These are phyloP conservation scores for Polyplosphaeria fusca DNA, from an alignment of 495 filamentous ascomycete genomes.

Conservation along the genomic window DNA sequence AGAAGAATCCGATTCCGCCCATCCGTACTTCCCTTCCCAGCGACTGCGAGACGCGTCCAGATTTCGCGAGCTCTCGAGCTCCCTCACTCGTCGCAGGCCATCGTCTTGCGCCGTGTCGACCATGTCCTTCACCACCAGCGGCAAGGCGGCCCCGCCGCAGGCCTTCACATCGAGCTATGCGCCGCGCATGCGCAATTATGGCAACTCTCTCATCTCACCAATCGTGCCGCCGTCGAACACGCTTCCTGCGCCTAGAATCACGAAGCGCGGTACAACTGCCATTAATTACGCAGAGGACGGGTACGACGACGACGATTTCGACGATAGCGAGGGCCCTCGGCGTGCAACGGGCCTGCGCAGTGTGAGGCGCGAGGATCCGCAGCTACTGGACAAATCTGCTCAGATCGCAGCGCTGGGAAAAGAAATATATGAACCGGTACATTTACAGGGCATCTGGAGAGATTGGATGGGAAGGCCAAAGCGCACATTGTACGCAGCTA, in stretches of 20 bases:
- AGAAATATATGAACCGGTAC: slow-evolving; percentile 73
- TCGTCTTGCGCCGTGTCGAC: slow-evolving; percentile 12
- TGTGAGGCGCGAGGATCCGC: slow-evolving; percentile 71
- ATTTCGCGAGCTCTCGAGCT: slow-evolving; percentile 10
- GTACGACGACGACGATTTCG: slow-evolving; percentile 90
- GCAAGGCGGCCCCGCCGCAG: slow-evolving; percentile 58
- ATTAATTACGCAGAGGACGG: slow-evolving; percentile 98
- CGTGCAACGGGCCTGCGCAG: slow-evolving; percentile 82
- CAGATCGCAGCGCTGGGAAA: slow-evolving; percentile 75
- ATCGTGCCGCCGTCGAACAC: slow-evolving; percentile 63
- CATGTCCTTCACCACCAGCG: slow-evolving; percentile 33
- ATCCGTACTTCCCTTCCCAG: too few relatives aligned
- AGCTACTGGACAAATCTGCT: slow-evolving; percentile 55
- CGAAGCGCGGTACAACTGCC: slow-evolving; percentile 91
- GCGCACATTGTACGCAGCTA: slow-evolving; percentile 44
- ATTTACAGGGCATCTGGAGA: slow-evolving; percentile 84
- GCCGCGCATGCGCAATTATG: slow-evolving; percentile 84
- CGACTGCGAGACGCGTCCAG: slow-evolving; percentile 17
- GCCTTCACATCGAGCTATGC: slow-evolving; percentile 89
- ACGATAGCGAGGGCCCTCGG: slow-evolving; percentile 75
- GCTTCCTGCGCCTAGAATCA: slow-evolving; percentile 73
- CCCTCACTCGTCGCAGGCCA: slow-evolving; percentile 10
- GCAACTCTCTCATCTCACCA: slow-evolving; percentile 87
- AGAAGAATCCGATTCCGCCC: too few relatives aligned
- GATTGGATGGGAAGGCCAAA: slow-evolving; percentile 89